These are phyloP conservation scores for Hirsutella minnesotensis DNA, from an alignment of 2,329 filamentous ascomycete genomes.

Conservation along the genomic window DNA sequence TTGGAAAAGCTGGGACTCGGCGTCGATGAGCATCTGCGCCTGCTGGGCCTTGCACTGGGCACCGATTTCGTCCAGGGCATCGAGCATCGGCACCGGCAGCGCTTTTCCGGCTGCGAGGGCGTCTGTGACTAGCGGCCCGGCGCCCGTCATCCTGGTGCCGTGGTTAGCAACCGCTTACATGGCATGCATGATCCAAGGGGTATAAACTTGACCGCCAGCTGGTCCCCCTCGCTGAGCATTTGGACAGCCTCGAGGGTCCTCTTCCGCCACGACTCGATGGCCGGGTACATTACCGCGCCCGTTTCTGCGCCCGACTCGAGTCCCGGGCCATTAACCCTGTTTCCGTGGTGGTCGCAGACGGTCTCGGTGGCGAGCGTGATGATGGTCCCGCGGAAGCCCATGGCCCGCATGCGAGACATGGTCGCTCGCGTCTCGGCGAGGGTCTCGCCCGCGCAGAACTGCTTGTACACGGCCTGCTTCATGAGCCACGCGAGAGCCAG, in stretches of 20 bases:
- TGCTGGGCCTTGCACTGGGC: constrained; percentile 22
- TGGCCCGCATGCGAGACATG: constrained; percentile 26
- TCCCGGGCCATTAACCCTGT: constrained; percentile 9
- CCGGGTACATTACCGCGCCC: constrained; percentile 21
- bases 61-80: constrained; percentile 28
- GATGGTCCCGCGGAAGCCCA: constrained; percentile 43
- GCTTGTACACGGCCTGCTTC: constrained; percentile 38
- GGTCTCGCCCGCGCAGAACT: constrained; percentile 44
- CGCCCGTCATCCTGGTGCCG: constrained; percentile 25
- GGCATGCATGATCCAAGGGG: constrained; percentile 3
- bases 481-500: constrained; percentile 33
- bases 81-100: constrained; percentile 27
- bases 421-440: constrained; percentile 30
- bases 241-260: constrained; percentile 19
- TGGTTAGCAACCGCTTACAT: background rate
- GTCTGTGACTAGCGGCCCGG: constrained; percentile 24
- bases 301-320: constrained; percentile 25
- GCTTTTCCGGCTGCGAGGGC: constrained; percentile 21
- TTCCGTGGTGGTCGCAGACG: constrained; percentile 25
- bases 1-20: constrained; percentile 33
- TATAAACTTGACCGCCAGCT: constrained; percentile 24
- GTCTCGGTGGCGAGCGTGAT: constrained; percentile 39
- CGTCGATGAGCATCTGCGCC: constrained; percentile 32
- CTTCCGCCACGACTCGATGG: constrained; percentile 24
- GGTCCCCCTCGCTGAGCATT: constrained; percentile 21